phyloP scores from a whole-genome alignment of 2,329 filamentous ascomycete genomes.

The Chrysoporthe cubensis region DNA sequence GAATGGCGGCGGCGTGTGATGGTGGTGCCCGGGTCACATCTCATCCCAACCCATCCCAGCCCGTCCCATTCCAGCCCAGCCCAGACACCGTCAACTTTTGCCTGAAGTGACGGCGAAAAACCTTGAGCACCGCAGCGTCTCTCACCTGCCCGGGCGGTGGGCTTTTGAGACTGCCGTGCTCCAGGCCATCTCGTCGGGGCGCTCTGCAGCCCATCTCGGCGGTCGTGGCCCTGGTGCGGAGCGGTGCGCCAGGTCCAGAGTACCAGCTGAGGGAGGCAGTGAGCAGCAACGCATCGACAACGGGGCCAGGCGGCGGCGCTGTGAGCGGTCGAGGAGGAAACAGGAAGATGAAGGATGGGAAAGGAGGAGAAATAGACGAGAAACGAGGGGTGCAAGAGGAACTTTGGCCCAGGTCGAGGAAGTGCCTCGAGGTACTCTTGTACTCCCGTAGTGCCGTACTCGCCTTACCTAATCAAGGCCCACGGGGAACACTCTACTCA shows the following conservation, averaged over 20 bases:
- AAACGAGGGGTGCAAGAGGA: constrained; percentile 6
- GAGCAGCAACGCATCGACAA: neutral
- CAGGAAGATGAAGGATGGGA: neutral
- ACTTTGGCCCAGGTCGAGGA: constrained; percentile 8
- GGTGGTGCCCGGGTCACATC: neutral
- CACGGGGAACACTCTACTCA: neutral
- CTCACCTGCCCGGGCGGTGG: neutral
- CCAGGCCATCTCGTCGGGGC: neutral
- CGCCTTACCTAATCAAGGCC: constrained; percentile 13
- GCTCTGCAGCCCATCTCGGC: neutral
- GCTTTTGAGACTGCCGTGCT: neutral
- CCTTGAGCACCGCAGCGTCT: neutral
- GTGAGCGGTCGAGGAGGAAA: neutral
- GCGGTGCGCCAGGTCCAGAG: constrained; percentile 2
- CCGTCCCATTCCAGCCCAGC: constrained; percentile 10
- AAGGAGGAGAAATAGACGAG: constrained; percentile 3
- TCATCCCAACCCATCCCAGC: constrained; percentile 3
- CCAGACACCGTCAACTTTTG: neutral
- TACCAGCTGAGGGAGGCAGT: neutral
- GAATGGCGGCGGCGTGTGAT: neutral
- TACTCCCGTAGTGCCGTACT: constrained; percentile 7
- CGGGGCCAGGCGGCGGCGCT: neutral
- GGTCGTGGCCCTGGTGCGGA: neutral
- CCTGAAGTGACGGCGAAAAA: neutral
- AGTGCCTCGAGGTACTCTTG: constrained; percentile 10